A percentile compares a stretch with the other conserved stretches of the same genome.
phyloP scores from a whole-genome alignment of 495 filamentous ascomycete genomes.

The Evernia prunastri region DNA sequence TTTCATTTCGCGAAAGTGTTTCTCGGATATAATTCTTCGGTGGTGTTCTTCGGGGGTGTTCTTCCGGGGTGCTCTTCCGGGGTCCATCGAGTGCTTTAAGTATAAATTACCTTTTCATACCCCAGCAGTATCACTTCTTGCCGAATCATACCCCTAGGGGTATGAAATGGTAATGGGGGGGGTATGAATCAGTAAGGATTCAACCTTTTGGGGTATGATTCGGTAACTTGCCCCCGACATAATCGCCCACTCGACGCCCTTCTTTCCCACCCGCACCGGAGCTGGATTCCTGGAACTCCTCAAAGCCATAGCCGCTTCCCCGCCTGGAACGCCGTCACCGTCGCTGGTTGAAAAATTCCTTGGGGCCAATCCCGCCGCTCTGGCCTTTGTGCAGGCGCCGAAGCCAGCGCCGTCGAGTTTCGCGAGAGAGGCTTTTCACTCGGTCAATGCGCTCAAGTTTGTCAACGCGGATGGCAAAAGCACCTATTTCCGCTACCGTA shows the following conservation, averaged over 20 bases:
- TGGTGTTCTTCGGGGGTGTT: too few relatives aligned
- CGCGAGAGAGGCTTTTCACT: conserved; percentile 39
- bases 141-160: too few relatives aligned
- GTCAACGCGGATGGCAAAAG: conserved; percentile 35
- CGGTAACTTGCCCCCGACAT: too few relatives aligned
- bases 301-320: conserved; percentile 26
- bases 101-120: too few relatives aligned
- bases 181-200: too few relatives aligned
- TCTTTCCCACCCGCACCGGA: conserved; percentile 44
- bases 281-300: conserved; percentile 46
- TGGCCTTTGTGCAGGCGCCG: conserved; percentile 39
- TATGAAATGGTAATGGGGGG: too few relatives aligned
- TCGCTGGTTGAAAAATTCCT: conserved; percentile 37
- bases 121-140: too few relatives aligned
- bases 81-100: too few relatives aligned
- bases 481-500: conserved; percentile 41
- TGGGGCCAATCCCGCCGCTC: conserved; percentile 37
- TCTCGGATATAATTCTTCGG: too few relatives aligned
- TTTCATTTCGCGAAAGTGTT: too few relatives aligned
- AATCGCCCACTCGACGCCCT: conserved; percentile 42
- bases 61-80: too few relatives aligned
- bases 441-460: conserved; percentile 47
- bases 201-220: too few relatives aligned
- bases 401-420: conserved; percentile 46
- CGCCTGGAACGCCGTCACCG: conserved; percentile 4